Evolutionary conservation across 148 eudicot genomes (phyloP).

Genomic region (Beta vulgaris): DNA sequence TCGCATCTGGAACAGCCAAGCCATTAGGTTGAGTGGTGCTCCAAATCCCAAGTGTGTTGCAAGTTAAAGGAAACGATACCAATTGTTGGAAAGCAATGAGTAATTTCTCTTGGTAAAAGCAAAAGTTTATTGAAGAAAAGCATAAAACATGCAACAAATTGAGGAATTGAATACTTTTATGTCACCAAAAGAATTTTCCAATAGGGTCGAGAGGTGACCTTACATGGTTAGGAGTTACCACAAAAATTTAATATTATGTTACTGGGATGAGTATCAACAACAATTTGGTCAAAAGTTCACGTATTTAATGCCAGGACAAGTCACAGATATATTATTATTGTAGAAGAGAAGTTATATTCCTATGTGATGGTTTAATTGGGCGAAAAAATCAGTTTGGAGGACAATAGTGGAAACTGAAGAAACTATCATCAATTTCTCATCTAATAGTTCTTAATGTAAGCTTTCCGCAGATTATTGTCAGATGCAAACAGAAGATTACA

Average conservation of each 20-base stretch:
- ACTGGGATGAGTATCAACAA: not conserved
- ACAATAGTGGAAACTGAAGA: not conserved
- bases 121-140: no score
- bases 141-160: conserved; percentile 10
- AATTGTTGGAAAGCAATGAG: conserved; percentile 1
- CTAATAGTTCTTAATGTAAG: not conserved
- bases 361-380: not conserved
- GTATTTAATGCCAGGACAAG: not conserved
- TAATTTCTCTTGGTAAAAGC: not conserved
- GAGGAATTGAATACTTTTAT: not conserved
- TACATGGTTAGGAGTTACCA: not conserved
- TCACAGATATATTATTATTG: not conserved
- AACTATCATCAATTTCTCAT: not conserved
- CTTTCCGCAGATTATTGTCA: not conserved
- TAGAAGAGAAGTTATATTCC: not conserved
- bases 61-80: conserved; percentile 60
- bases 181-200: not conserved
- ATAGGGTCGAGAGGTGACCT: not conserved
- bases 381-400: not conserved
- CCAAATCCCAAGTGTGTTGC: conserved; percentile 96
- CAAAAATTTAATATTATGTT: not conserved
- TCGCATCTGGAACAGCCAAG: conserved; percentile 96
- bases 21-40: conserved; percentile 90
- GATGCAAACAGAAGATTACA: not conserved
- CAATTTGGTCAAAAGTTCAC: not conserved